phyloP scores from a whole-genome alignment of 768 basidiomycete genomes.

The Hysterangium stoloniferum region DNA sequence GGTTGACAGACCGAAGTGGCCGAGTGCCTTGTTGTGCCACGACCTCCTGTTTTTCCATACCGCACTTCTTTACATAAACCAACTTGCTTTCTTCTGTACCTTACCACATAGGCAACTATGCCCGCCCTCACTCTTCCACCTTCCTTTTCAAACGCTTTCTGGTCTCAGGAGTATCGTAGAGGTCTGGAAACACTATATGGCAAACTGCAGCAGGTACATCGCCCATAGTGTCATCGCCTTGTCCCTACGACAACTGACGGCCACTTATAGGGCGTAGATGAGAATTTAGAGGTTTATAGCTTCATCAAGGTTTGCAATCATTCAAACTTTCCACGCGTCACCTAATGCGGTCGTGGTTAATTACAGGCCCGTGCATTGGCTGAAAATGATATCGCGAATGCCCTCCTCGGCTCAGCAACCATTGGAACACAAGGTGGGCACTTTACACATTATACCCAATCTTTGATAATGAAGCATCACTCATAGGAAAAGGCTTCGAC shows the following conservation, averaged over 20 bases:
- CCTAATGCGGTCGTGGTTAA: background rate
- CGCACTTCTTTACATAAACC: background rate
- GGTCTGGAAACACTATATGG: slow-evolving; percentile 73
- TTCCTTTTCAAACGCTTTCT: slow-evolving; percentile 87
- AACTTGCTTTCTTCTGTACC: background rate
- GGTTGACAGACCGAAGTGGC: no score
- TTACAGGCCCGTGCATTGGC: slow-evolving; percentile 62
- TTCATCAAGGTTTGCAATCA: slow-evolving; percentile 65
- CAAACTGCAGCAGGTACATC: slow-evolving; percentile 68
- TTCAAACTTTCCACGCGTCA: background rate
- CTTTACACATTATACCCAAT: slow-evolving; percentile 14
- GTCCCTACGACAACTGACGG: background rate
- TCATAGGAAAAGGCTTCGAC: slow-evolving; percentile 55
- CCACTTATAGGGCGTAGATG: slow-evolving; percentile 55
- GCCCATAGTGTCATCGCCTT: background rate
- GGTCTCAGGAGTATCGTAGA: slow-evolving; percentile 83
- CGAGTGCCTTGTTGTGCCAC: background rate
- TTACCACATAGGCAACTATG: slow-evolving; percentile 36
- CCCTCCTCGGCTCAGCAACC: slow-evolving; percentile 44
- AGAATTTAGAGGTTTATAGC: slow-evolving; percentile 75
- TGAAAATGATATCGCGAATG: slow-evolving; percentile 55
- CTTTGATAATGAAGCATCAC: slow-evolving; percentile 6
- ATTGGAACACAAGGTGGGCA: slow-evolving; percentile 42
- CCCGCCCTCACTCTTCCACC: slow-evolving; percentile 85
- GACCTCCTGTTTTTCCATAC: background rate